Conservation (phyloP, 176 grass and related monocot genomes). For the Triticum dicoccoides region DNA sequence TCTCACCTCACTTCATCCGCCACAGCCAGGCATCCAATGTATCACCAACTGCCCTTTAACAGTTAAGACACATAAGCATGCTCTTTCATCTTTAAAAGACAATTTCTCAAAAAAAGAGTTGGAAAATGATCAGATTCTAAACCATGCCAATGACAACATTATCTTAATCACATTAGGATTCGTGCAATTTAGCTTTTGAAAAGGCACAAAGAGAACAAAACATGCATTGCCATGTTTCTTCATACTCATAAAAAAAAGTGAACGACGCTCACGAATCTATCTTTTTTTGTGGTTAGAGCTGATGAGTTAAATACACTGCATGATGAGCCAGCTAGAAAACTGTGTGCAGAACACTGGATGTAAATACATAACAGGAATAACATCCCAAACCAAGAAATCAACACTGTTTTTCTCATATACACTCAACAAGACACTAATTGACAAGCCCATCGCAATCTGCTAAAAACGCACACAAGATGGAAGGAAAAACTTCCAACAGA, state of each 20-base stretch:
- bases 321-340: neutral
- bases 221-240: no score
- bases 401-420: neutral
- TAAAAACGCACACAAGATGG: neutral
- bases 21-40: neutral
- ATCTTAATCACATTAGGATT: neutral
- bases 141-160: neutral
- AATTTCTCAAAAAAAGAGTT: neutral
- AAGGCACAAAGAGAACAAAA: neutral
- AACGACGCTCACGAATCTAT: neutral
- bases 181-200: neutral
- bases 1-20: neutral
- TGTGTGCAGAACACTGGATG: neutral
- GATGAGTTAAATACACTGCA: neutral
- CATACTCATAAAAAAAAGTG: neutral
- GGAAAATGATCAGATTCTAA: neutral
- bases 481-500: neutral
- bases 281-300: neutral
- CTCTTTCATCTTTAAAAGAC: neutral
- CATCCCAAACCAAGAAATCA: neutral
- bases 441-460: neutral
- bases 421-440: neutral
- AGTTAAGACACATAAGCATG: neutral
- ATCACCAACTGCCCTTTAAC: neutral
- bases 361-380: neutral